A percentile compares a stretch with the other conserved stretches of the same genome.
These are phyloP conservation scores for Mucor circinelloides DNA, from an alignment of 371 early-diverging fungal species.

Conservation along the genomic window DNA sequence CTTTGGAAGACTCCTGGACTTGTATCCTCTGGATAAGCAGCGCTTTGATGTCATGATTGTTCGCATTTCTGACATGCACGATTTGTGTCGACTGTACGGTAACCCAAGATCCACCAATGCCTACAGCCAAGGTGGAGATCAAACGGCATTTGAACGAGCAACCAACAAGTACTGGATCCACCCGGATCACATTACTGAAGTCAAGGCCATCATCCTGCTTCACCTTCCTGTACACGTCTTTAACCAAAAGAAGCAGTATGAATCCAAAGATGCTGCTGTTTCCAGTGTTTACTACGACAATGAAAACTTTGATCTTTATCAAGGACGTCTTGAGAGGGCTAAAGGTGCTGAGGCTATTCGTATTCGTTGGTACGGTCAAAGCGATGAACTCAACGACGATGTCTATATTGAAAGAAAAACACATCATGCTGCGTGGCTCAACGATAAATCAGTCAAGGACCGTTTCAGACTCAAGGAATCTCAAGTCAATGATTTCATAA, in stretches of 20 bases:
- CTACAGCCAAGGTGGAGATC: slow-evolving; percentile 27
- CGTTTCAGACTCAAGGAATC: slow-evolving; percentile 93
- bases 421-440: slow-evolving; percentile 96
- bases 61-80: slow-evolving; percentile 23
- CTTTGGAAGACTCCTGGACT: slow-evolving; percentile 67
- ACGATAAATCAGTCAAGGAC: slow-evolving; percentile 90
- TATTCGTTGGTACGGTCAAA: slow-evolving; percentile 80
- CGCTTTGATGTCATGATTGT: slow-evolving; percentile 36
- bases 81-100: slow-evolving; percentile 25
- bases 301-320: slow-evolving; percentile 86
- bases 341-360: slow-evolving; percentile 94
- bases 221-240: slow-evolving; percentile 95
- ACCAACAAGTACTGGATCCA: slow-evolving; percentile 99
- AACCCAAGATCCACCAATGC: slow-evolving; percentile 12
- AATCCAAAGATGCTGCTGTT: slow-evolving; percentile 56
- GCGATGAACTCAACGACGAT: slow-evolving; percentile 15
- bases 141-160: slow-evolving; percentile 82
- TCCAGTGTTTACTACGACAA: slow-evolving; percentile 97
- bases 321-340: slow-evolving; percentile 85
- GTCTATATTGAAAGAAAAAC: slow-evolving; percentile 98
- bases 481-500: slow-evolving; percentile 81
- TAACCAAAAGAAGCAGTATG: slow-evolving; percentile 55
- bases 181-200: slow-evolving; percentile 94
- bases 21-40: slow-evolving; percentile 26
- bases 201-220: slow-evolving; percentile 87